phyloP scores from a whole-genome alignment of 2,329 filamentous ascomycete genomes.

The Clarireedia monteithiana region DNA sequence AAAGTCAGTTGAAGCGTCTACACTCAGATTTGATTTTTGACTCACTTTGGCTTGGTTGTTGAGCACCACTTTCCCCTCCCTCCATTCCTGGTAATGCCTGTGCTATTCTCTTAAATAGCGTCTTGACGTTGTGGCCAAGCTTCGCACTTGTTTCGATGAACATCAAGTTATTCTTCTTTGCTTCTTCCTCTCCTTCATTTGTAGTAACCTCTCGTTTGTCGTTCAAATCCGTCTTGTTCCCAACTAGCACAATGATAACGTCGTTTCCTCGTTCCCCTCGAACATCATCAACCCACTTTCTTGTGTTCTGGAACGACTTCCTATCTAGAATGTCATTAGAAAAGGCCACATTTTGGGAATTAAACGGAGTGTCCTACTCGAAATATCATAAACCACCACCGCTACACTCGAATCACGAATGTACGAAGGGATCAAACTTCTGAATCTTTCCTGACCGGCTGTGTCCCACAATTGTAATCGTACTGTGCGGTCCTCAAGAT shows the following conservation, averaged over 20 bases:
- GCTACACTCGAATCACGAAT: constrained; percentile 97
- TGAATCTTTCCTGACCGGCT: constrained; percentile 93
- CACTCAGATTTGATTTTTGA: constrained; percentile 20
- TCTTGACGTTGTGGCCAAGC: constrained; percentile 96
- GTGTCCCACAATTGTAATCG: constrained; percentile 98
- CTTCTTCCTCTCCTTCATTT: constrained; percentile 93
- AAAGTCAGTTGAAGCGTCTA: background rate
- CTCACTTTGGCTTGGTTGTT: constrained; percentile 70
- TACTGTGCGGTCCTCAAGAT: constrained; percentile 96
- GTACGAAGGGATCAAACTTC: constrained; percentile 94
- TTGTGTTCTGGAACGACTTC: constrained; percentile 96
- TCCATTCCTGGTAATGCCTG: constrained; percentile 98
- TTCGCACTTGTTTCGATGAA: constrained; percentile 99
- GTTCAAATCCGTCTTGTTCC: constrained; percentile 98
- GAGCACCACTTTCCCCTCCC: constrained; percentile 70
- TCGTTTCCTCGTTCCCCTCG: constrained; percentile 94
- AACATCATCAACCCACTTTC: constrained; percentile 99
- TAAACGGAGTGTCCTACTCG: constrained; percentile 48
- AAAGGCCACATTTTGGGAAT: background rate
- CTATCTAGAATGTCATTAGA: constrained; percentile 48
- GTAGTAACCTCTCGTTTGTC: constrained; percentile 98
- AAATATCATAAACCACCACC: constrained; percentile 98
- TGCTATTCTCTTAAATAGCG: constrained; percentile 93
- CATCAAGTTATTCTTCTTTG: constrained; percentile 96
- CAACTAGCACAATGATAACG: constrained; percentile 96